Base-by-base conservation (phyloP, 352 stramenopile genomes). In the Lagenidium giganteum region DNA sequence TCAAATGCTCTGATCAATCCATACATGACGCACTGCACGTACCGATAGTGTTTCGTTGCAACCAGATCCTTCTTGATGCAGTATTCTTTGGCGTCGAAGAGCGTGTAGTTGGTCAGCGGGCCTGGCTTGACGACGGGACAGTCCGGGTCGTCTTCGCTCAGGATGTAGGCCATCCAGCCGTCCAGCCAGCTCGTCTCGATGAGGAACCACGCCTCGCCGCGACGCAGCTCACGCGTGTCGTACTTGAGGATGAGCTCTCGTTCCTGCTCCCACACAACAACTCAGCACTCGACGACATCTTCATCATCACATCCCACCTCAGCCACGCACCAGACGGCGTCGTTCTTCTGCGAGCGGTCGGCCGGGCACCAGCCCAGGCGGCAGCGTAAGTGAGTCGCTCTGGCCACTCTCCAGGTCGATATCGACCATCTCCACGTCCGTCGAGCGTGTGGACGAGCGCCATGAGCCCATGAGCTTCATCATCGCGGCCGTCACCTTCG, bases 151-250 rank as follows among this genome's bases (percentile, higher is more conserved):
- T 73, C 54, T 42, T 87, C 76, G 40, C 67, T 77, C 36, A 89
- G 42, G 14, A 89, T 69, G 62, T 82, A 92, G 25, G 60, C 62
- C 76, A 89, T 87, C 79, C 79, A 92, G 25, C 69, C 67, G 48
- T 89, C 74, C 22, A 92, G 62, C 79, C 79, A 92, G 44, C 55
- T 61, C 20, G 74, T 86, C 50, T 89, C 79, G 16, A 92, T 59
- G 22, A 92, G 56, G 57, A 83, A 87, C 74, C 74, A 92, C 25
- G 79, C 79, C 21, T 92, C 76, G 16, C 81, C 69, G 25, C 70
- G 64, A 31, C 70, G 64, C 29, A 92, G 59, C 32, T 85, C 64
- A 2, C 61, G 65, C 21, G 76, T 79, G 50, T 92, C 79, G 37
- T 79, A 81, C 34, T 62, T 47, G 39, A 92, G 51, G 21, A 92